Base-by-base conservation (phyloP, 371 early-diverging fungal genomes). In the Catenaria anguillulae region DNA sequence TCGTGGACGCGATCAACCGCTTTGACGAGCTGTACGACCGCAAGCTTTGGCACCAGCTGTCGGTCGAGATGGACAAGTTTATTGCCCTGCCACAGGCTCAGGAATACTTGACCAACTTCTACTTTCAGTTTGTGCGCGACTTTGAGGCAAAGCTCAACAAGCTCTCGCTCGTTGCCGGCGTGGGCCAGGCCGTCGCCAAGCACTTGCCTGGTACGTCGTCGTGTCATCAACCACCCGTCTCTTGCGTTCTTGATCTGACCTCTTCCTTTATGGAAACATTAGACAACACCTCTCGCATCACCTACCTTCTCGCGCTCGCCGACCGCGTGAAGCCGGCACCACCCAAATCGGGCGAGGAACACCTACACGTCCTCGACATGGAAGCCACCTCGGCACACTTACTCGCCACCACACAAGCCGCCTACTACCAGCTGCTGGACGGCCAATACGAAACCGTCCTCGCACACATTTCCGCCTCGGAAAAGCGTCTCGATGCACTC, bases 21-120 rank as follows among this genome's bases (percentile, higher is more conserved):
- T 92, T 94, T 72, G 89, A 88, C 67, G 90, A 89, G 60, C 78
- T 92, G 31, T 88, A 93, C 69, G 95, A 93, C 75, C 77, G 85
- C 72, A 96, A 93, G 71, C 77, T 97, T 56, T 97, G 96, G 96
- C 98, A 97, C 73, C 98, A 97, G 70, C 79, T 97, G 64, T 96
- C 97, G 31, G 62, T 83, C 55, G 71, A 73, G 42, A 74, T 93
- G 5, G 77, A 89, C 62, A 78, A 80, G 42, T 91, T 94, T 67
- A 79, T 89, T 62, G 70, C 74, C 48, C 77, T 83, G 60, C 87
- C 91, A n/a, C 78, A 76, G 40, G 84, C 95, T 21, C 81, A 78
- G 52, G 80, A 87, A 17, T 82, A 76, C 70, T 84, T 90, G 64
- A 75, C 92, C 33, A 78, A 84, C 21, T 66, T 97, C 36, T 96